Conservation (phyloP, 1,139 yeast species). For the Debaryomycetaceae sp. region DNA sequence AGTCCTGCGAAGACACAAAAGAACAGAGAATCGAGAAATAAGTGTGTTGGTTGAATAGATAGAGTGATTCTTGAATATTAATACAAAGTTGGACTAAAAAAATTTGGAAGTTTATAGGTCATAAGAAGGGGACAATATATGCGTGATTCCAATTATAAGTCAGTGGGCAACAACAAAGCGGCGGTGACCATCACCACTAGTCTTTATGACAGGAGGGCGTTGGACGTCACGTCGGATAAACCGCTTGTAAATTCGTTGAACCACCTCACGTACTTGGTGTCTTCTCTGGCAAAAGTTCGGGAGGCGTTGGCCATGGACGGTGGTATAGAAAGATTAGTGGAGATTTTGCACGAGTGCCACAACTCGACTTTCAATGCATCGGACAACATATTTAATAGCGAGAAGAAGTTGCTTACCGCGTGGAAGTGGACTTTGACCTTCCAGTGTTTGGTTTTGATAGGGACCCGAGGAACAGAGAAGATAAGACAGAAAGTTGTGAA, state of each 20-base stretch:
- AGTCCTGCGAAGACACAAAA: background rate
- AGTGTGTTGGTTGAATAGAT: too few species aligned
- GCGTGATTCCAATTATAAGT: slow-evolving; percentile 90
- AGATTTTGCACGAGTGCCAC: slow-evolving; percentile 79
- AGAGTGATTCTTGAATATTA: too few species aligned
- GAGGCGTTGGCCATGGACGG: slow-evolving; percentile 90
- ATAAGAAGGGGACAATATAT: slow-evolving; percentile 26
- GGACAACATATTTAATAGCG: slow-evolving; percentile 42
- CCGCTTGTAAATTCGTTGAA: slow-evolving; percentile 91
- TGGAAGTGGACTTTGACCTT: slow-evolving; percentile 98
- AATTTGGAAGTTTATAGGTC: background rate
- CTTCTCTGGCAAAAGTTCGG: slow-evolving; percentile 83
- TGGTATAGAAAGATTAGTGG: slow-evolving; percentile 83
- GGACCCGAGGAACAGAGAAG: slow-evolving; percentile 87
- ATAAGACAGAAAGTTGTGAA: slow-evolving; percentile 83
- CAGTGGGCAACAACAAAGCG: slow-evolving; percentile 77
- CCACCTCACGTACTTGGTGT: slow-evolving; percentile 81
- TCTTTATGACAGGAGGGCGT: slow-evolving; percentile 85
- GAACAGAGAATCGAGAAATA: too few species aligned
- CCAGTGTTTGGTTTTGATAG: slow-evolving; percentile 86
- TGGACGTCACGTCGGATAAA: slow-evolving; percentile 85
- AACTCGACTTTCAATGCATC: slow-evolving; percentile 28
- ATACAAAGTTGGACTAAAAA: too few species aligned
- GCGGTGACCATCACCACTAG: slow-evolving; percentile 87
- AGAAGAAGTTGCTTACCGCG: slow-evolving; percentile 59